Conservation (phyloP, 2,329 filamentous ascomycete species). For the Fusarium tupiense region DNA sequence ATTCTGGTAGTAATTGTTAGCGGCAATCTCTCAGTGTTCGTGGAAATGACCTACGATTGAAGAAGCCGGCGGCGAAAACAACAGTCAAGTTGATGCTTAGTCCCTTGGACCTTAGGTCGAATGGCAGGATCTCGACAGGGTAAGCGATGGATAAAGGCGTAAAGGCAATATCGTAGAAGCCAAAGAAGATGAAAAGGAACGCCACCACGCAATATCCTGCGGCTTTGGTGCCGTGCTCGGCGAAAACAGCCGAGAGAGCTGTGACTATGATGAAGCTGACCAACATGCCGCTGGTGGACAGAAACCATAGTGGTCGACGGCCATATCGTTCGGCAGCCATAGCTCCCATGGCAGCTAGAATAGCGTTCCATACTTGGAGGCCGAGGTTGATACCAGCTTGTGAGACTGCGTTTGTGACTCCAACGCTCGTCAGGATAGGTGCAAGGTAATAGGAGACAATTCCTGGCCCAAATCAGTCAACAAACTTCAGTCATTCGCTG, state of each 20-base stretch:
- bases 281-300: conserved; percentile 19
- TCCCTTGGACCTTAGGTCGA: conserved; percentile 17
- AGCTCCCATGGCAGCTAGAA: conserved; percentile 11
- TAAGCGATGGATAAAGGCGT: conserved; percentile 12
- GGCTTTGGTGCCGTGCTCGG: not conserved
- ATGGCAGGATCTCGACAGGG: conserved; percentile 28
- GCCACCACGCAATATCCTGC: conserved; percentile 16
- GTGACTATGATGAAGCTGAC: conserved; percentile 16
- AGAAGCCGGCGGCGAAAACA: conserved; percentile 11
- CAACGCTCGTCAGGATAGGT: conserved; percentile 11
- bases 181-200: conserved; percentile 23
- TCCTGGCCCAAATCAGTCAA: not conserved
- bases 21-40: accelerated
- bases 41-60: not conserved
- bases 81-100: conserved; percentile 19
- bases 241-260: conserved; percentile 6
- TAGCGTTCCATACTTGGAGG: conserved; percentile 19
- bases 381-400: conserved; percentile 20
- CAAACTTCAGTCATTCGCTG: no score
- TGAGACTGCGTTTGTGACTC: conserved; percentile 7
- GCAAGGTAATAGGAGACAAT: conserved; percentile 28
- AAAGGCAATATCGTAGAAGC: conserved; percentile 30
- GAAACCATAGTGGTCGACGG: conserved; percentile 10
- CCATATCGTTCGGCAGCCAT: conserved; percentile 19
- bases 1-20: not conserved